Percentiles rank a stretch among this genome's conserved stretches.
These are phyloP conservation scores for Venturia pyrina DNA, from an alignment of 2,329 filamentous ascomycete species.

Conservation along the genomic window DNA sequence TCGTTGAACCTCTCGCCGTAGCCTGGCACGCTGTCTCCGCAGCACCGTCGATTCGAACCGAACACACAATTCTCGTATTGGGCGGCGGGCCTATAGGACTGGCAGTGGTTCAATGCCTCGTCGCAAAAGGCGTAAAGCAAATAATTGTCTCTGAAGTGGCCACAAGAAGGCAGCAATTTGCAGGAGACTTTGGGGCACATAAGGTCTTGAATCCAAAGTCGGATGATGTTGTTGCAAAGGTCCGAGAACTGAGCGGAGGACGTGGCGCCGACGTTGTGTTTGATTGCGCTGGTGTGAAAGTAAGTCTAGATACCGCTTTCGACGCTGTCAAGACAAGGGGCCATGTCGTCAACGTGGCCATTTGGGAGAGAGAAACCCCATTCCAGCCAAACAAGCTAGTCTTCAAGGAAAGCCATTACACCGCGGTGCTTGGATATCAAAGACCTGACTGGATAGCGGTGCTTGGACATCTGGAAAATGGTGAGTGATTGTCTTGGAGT, in stretches of 20 bases:
- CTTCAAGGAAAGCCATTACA: conserved; percentile 43
- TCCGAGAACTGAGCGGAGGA: conserved; percentile 21
- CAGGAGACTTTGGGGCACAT: conserved; percentile 16
- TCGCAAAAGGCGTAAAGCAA: neutral
- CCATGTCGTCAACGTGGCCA: conserved; percentile 24
- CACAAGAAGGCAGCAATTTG: neutral
- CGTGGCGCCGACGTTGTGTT: conserved; percentile 26
- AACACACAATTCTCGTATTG: neutral
- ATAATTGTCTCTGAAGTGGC: neutral
- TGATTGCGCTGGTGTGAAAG: conserved; percentile 25
- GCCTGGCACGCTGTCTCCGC: neutral
- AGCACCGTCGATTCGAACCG: neutral
- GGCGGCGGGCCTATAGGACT: conserved; percentile 22
- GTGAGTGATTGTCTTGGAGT: conserved; percentile 16
- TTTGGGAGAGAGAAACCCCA: conserved; percentile 29
- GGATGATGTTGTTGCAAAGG: conserved; percentile 20
- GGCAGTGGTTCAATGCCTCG: conserved; percentile 17
- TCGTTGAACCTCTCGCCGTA: conserved; percentile 23
- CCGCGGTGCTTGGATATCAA: conserved; percentile 41
- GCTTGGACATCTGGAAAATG: conserved; percentile 38
- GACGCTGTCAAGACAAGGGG: conserved; percentile 22
- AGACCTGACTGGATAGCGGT: conserved; percentile 47
- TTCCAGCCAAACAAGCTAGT: conserved; percentile 46
- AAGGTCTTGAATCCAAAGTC: conserved; percentile 17
- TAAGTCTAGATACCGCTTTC: conserved; percentile 22